Evolutionary conservation across 306 rosid genomes (phyloP), one percentile per base, ranked within the genome.

Genomic region (Pyrus bretschneideri): DNA sequence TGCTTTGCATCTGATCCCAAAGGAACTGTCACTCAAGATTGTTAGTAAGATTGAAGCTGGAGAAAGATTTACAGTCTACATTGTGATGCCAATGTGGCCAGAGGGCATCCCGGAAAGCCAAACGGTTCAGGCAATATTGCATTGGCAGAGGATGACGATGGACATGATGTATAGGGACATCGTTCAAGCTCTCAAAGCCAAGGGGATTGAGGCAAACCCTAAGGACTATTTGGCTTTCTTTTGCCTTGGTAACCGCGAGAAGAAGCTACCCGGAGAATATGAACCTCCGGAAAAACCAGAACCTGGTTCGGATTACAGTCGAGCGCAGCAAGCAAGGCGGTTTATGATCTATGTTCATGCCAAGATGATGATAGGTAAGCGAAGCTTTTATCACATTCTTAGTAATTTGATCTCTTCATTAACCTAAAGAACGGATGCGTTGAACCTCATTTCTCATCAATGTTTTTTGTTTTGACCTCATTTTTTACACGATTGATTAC

Each of bases 1-100:
- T 6, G 87, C 85, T 30, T 46, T 76, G 51, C 76, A 87, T 33
- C 77, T 80, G 3, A 82, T 87, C 40, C 91, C 91, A 5, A 87
- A 81, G 75, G 91, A 87, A 71, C 77, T 87, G 40, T 83, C 91
- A n/a, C 52, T 87, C 25, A 87, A 87, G 78, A 75, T 81, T 68
- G 91, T 85, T 9, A 85, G 89, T n/a, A 87, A 85, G 77, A 87
- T 87, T 60, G 82, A 81, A 75, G 87, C 84, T 3, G 85, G 84
- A 15, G 91, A 87, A 81, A 85, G 85, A 69, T 87, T 87, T 66
- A 31, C 52, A 0, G 81, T 83, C 52, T 87, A 87, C 64, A 30
- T 87, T 52, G 88, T 86, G n/a, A 83, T 86, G 76, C 90, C 90
- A 12, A 79, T 84, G 90, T 86, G 90, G 90, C 88, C 90, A 18